Base-by-base conservation (phyloP, 305 asterid genomes). In the Fraxinus sp. region DNA sequence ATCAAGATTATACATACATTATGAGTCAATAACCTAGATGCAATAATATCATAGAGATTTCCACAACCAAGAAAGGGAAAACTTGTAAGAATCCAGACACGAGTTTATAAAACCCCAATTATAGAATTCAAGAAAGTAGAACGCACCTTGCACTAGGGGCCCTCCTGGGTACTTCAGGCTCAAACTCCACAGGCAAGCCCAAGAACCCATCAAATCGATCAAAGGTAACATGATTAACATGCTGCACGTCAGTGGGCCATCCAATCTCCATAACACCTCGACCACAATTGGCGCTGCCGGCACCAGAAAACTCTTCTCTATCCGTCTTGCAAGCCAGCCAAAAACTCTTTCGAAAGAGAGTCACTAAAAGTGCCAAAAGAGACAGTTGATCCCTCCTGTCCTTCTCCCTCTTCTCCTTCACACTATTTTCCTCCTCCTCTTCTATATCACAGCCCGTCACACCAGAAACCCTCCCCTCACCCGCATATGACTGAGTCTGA, bases 131-230 rank as follows among this genome's bases (percentile, higher is more conserved):
- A 82, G 41, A 73, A 18, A 32, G 20, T 79, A 36, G 37, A 78
- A 79, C 74, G 83, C 86, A 95, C 99, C 99, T 95, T 66, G 99
- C 99, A 86, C 99, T 95, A 84, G 99, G 99, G 74, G 99, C 91
- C 87, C 98, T 93, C 88, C 94, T 90, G 18, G 93, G 92, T 57
- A 95, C 97, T 85, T 95, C 99, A 78, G 98, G 99, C 89, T 95
- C 99, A 90, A 95, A 95, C 87, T 95, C 99, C 77, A 91, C 97
- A 57, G 99, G 99, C 90, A 95, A 91, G 32, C 99, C 99, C 90
- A 94, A 89, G 83, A 95, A 95, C 13, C 99, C 99, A 91, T 95
- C 94, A 81, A 94, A 95, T 88, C 99, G 89, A 90, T 95, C 98
- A 86, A 95, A 95, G 7, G 98, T 94, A 41, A 95, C 98, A 81